Percentiles rank a stretch among this genome's conserved stretches.
Conservation (phyloP, 2,329 filamentous ascomycete genomes). For the Colletotrichum sp. region DNA sequence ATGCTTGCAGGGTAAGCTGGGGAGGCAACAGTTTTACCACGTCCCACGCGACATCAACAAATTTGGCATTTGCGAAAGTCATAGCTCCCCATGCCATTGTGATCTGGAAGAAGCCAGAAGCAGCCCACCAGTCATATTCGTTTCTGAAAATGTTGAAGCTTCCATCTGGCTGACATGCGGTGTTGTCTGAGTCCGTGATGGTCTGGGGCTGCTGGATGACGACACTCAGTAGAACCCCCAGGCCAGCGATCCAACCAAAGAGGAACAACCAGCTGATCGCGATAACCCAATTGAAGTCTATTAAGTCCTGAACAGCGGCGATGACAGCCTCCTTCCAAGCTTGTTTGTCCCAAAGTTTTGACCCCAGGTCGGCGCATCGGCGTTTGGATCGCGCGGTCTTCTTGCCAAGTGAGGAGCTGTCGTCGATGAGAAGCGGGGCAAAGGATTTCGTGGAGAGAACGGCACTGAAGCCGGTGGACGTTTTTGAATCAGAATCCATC, state of each 20-base stretch:
- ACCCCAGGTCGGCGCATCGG: background rate
- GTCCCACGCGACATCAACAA: constrained; percentile 32
- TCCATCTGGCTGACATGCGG: constrained; percentile 21
- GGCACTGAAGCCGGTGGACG: background rate
- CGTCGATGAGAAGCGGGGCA: background rate
- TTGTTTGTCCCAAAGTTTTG: background rate
- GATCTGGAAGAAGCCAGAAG: constrained; percentile 24
- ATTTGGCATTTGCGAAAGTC: constrained; percentile 29
- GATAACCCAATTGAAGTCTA: background rate
- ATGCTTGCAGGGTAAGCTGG: background rate
- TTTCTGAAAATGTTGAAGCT: constrained; percentile 4
- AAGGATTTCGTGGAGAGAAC: background rate
- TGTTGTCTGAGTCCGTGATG: background rate
- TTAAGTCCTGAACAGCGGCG: background rate
- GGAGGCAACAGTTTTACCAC: constrained; percentile 24
- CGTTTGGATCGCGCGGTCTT: background rate
- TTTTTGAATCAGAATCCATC: background rate
- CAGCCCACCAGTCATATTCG: constrained; percentile 21
- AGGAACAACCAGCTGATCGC: background rate
- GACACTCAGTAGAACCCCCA: background rate
- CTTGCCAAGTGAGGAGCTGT: background rate
- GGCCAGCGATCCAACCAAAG: background rate
- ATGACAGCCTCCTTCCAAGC: background rate
- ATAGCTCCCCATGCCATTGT: constrained; percentile 24
- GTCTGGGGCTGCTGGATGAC: background rate